A percentile compares a stretch with the other conserved stretches of the same genome.
Conservation (phyloP, 1,139 yeast genomes). For the Candida tropicalis region DNA sequence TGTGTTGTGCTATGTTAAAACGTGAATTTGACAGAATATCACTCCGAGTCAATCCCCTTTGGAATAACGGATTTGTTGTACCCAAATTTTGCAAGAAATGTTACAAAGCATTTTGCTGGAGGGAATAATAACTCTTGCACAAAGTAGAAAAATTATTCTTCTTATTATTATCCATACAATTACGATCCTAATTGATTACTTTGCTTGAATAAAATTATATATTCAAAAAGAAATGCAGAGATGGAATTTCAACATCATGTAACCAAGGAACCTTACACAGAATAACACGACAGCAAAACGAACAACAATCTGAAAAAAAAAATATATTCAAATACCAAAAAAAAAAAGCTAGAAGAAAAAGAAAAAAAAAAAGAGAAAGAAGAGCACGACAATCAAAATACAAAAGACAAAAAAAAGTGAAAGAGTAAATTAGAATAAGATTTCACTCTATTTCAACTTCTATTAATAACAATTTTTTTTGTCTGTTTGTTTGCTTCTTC, state of each 20-base stretch:
- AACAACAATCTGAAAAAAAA: neutral
- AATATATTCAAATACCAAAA: neutral
- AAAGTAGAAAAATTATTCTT: too few relatives aligned
- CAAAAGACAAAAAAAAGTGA: neutral
- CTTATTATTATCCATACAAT: too few relatives aligned
- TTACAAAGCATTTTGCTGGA: constrained; percentile 17
- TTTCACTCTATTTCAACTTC: too few relatives aligned
- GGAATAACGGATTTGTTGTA: constrained; percentile 4
- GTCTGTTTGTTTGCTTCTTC: neutral
- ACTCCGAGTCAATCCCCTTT: constrained; percentile 9
- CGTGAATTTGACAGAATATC: constrained; percentile 51
- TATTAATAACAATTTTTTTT: too few relatives aligned
- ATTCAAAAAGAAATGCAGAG: too few relatives aligned
- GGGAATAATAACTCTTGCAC: constrained; percentile 2
- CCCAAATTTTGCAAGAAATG: constrained; percentile 17
- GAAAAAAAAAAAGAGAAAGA: neutral
- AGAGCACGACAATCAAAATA: constrained; percentile 1
- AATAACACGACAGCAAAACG: too few relatives aligned
- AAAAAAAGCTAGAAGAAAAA: neutral
- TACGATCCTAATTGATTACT: neutral
- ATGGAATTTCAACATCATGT: too few relatives aligned
- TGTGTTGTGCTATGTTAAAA: constrained; percentile 62
- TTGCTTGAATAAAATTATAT: neutral
- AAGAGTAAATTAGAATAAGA: neutral
- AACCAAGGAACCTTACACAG: too few relatives aligned